Conservation (phyloP, 352 stramenopile genomes). For the Phytophthora colocasiae region DNA sequence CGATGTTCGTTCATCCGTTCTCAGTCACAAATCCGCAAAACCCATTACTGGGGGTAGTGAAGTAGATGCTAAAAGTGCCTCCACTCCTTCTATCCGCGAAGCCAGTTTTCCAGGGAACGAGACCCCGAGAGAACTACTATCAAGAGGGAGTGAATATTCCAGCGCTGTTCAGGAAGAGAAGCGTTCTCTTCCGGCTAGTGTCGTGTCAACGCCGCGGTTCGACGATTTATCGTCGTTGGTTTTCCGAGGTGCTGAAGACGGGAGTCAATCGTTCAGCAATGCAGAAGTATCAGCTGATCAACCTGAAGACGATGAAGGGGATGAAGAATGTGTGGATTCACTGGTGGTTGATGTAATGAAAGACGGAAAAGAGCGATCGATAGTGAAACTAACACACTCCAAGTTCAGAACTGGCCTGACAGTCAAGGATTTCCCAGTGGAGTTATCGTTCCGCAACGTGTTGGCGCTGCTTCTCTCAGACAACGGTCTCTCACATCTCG, state of each 20-base stretch:
- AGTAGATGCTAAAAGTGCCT: slow-evolving; percentile 21
- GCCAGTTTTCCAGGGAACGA: slow-evolving; percentile 30
- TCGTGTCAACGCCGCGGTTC: slow-evolving; percentile 15
- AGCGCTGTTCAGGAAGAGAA: slow-evolving; percentile 18
- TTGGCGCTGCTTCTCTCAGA: slow-evolving; percentile 67
- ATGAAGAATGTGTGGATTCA: slow-evolving; percentile 50
- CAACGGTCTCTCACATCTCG: slow-evolving; percentile 59
- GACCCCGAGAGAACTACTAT: slow-evolving; percentile 19
- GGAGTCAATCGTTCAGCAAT: background rate
- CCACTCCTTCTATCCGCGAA: slow-evolving; percentile 13
- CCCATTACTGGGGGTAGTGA: slow-evolving; percentile 20
- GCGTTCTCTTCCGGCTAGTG: slow-evolving; percentile 21
- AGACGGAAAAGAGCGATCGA: slow-evolving; percentile 56
- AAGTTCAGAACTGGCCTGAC: slow-evolving; percentile 53
- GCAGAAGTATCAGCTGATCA: slow-evolving; percentile 7
- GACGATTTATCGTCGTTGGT: slow-evolving; percentile 48
- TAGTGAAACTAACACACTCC: slow-evolving; percentile 60
- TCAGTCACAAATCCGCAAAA: slow-evolving; percentile 17
- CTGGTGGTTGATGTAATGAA: slow-evolving; percentile 59
- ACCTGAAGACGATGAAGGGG: slow-evolving; percentile 47
- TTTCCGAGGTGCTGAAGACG: slow-evolving; percentile 31
- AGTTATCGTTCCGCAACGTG: slow-evolving; percentile 65
- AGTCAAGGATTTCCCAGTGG: slow-evolving; percentile 58
- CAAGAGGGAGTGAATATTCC: slow-evolving; percentile 21
- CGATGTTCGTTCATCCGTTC: slow-evolving; percentile 7